Evolutionary conservation across 164 flowering plant genomes (phyloP).

Genomic region (Litsea cubeba): DNA sequence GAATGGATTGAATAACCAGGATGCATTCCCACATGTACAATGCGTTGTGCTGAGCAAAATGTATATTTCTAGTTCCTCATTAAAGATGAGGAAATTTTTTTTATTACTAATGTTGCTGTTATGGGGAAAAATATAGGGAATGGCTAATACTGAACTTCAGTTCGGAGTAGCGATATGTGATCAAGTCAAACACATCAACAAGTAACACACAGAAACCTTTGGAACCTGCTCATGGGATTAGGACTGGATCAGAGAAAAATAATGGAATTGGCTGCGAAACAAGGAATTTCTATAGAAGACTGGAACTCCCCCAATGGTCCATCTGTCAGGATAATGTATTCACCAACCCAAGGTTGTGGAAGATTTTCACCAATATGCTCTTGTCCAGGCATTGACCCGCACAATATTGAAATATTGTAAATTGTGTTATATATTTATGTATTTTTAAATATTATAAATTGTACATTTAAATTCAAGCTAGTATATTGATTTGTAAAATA

Average conservation of each 20-base stretch:
- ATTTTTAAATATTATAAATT: too few relatives aligned
- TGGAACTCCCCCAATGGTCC: too few relatives aligned
- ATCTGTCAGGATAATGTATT: too few relatives aligned
- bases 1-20: not conserved
- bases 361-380: too few relatives aligned
- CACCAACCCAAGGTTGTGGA: too few relatives aligned
- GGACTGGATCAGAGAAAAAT: conserved; percentile 72
- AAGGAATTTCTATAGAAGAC: conserved; percentile 72
- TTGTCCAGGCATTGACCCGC: too few relatives aligned
- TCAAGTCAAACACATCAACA: conserved; percentile 73
- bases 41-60: not conserved
- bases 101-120: too few relatives aligned
- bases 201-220: conserved; percentile 64
- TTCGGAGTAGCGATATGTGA: conserved; percentile 89
- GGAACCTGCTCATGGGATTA: conserved; percentile 69
- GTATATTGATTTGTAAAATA: too few relatives aligned
- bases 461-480: too few relatives aligned
- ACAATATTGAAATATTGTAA: too few relatives aligned
- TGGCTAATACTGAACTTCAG: conserved; percentile 91
- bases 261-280: conserved; percentile 57
- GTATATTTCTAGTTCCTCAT: not conserved
- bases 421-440: too few relatives aligned
- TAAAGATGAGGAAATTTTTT: not conserved
- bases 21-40: not conserved
- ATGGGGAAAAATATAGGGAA: conserved; percentile 42